These are phyloP conservation scores for Groenewaldozyma sp. DNA, from an alignment of 1,139 yeast genomes.

Conservation along the genomic window DNA sequence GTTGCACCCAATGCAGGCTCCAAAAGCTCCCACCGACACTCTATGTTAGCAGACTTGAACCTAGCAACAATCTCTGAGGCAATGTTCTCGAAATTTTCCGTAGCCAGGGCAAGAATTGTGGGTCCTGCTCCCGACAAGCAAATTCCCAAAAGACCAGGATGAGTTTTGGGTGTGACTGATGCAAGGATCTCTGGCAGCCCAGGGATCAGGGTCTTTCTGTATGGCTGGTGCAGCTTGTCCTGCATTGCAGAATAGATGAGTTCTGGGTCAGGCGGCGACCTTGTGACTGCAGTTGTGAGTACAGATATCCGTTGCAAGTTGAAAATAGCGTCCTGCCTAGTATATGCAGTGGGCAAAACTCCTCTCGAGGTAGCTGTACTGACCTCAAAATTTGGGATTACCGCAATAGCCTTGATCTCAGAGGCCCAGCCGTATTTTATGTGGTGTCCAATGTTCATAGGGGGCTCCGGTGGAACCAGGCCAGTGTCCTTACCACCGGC, in stretches of 20 bases:
- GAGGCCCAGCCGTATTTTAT: slow-evolving; percentile 77
- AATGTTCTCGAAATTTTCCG: slow-evolving; percentile 75
- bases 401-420: slow-evolving; percentile 75
- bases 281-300: slow-evolving; percentile 72
- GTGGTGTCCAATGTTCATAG: slow-evolving; percentile 81
- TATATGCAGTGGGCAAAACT: slow-evolving; percentile 73
- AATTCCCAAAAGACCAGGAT: slow-evolving; percentile 83
- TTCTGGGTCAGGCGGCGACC: slow-evolving; percentile 70
- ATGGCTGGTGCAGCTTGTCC: slow-evolving; percentile 93
- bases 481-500: slow-evolving; percentile 60
- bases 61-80: slow-evolving; percentile 65
- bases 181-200: slow-evolving; percentile 75
- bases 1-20: slow-evolving; percentile 86
- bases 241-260: slow-evolving; percentile 92
- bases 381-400: slow-evolving; percentile 89
- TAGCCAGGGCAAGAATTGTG: slow-evolving; percentile 87
- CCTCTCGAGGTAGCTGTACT: slow-evolving; percentile 87
- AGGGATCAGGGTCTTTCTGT: slow-evolving; percentile 82
- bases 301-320: slow-evolving; percentile 74
- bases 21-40: slow-evolving; percentile 73
- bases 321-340: slow-evolving; percentile 78
- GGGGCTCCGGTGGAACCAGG: slow-evolving; percentile 68
- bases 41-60: slow-evolving; percentile 56
- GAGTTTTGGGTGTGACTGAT: slow-evolving; percentile 72
- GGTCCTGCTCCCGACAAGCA: slow-evolving; percentile 98